These are phyloP conservation scores for Sporothrix curviconia DNA, from an alignment of 2,329 filamentous ascomycete genomes.

Conservation along the genomic window DNA sequence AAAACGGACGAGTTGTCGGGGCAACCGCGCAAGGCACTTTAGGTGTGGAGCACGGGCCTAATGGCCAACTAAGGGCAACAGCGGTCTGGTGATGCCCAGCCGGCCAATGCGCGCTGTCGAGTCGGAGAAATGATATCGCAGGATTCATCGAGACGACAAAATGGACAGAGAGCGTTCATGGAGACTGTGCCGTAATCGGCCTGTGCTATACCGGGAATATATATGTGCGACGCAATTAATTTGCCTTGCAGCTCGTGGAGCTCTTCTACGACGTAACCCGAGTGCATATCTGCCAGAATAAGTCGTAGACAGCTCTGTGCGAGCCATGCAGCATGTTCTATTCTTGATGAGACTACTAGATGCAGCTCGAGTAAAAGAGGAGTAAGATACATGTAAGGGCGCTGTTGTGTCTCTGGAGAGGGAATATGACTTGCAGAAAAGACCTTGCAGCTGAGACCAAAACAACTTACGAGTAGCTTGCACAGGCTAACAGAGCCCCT, in stretches of 20 bases:
- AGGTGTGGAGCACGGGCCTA: conserved; percentile 11
- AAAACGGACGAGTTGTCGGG: conserved; percentile 7
- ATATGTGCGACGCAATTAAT: neutral
- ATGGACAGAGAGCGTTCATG: neutral
- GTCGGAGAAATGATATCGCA: neutral
- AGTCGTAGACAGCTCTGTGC: too few relatives aligned
- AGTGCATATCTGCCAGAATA: too few relatives aligned
- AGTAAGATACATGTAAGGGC: too few relatives aligned
- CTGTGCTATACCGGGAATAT: neutral
- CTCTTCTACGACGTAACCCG: too few relatives aligned
- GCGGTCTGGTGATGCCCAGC: neutral
- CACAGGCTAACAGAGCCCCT: neutral
- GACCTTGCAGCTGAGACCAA: conserved; percentile 7
- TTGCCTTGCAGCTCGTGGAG: too few relatives aligned
- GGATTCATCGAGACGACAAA: neutral
- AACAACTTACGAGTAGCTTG: neutral
- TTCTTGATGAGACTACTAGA: too few relatives aligned
- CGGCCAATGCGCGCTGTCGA: neutral
- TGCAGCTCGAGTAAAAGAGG: too few relatives aligned
- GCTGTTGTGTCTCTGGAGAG: too few relatives aligned
- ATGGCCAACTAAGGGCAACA: neutral
- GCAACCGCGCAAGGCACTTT: conserved; percentile 18
- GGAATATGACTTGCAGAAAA: too few relatives aligned
- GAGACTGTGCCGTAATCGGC: neutral
- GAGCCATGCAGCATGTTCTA: too few relatives aligned